Base-by-base conservation (phyloP, 805 yeast species). In the Gaillardinia entomophila region DNA sequence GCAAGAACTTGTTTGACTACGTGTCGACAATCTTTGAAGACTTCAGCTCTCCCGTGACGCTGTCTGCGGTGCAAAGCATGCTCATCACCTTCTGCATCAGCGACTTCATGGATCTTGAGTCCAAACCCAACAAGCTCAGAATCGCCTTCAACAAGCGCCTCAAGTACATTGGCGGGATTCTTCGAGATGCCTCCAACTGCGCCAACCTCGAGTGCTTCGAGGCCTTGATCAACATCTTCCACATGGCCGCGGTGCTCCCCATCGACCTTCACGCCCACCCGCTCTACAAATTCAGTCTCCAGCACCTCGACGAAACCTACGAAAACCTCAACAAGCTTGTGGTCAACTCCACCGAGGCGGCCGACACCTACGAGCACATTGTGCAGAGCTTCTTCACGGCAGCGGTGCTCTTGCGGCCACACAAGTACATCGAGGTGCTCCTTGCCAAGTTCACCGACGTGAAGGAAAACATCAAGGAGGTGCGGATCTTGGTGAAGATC, bases 131-230 rank as follows among this genome's bases (percentile, higher is more conserved):
- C 34, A 60, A 55, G 33, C 41, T 57, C 16, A 59, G 51, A 32
- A 39, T 53, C 19, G 51, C 57, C 4, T 60, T 62, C 46, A 64
- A 64, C 37, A 65, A 56, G 39, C 43, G 70, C 26, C 42, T 60
- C 15, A 58, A 53, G 26, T 66, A 53, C 37, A 41, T 65, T 16
- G 36, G 38, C 15, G 41, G 44, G 12, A 42, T 64, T 7, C 31
- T 64, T 2, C 49, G 45, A 15, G 68, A 62, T 29, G 38, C 62
- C 4, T 46, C 45, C 10, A 42, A 43, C 6, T 43, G 52, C 8
- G 26, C 47, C 3, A 57, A 49, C 29, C 42, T 60, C 23, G 66
- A 59, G 27, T 47, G 60, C 28, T 61, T 60, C 36, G 64, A 64
- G 32, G 43, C 63, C 1, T 41, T 66, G 25, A 54, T 59, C 20